These are phyloP conservation scores for Aspergillus ochraceoroseus DNA, from an alignment of 2,329 filamentous ascomycete genomes.

Conservation along the genomic window DNA sequence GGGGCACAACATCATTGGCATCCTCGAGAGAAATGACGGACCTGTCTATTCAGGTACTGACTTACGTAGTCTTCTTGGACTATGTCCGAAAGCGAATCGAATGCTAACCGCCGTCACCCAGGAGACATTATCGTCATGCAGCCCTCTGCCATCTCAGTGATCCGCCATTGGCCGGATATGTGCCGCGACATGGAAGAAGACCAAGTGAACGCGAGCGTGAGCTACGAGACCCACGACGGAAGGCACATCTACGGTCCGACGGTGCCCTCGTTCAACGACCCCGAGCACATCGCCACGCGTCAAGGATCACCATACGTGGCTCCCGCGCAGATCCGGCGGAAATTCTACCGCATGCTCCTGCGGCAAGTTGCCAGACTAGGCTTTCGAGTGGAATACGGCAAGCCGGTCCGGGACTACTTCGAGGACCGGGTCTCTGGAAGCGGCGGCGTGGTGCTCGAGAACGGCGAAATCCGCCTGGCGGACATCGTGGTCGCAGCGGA, in stretches of 20 bases:
- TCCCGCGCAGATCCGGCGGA: constrained; percentile 11
- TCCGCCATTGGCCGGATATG: constrained; percentile 16
- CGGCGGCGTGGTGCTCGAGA: constrained; percentile 1
- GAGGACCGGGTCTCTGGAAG: constrained; percentile 1
- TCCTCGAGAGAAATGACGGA: constrained; percentile 22
- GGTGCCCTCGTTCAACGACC: constrained; percentile 9
- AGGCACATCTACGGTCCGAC: constrained; percentile 13
- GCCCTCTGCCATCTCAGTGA: constrained; percentile 12
- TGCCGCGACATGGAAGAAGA: constrained; percentile 12
- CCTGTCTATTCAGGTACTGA: constrained; percentile 8
- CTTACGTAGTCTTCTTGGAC: too few relatives aligned
- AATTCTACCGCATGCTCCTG: constrained; percentile 20
- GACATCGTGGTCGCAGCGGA: constrained; percentile 13
- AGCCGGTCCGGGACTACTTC: constrained; percentile 29
- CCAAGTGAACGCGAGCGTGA: constrained; percentile 10
- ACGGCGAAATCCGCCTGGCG: constrained; percentile 1
- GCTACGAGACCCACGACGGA: constrained; percentile 9
- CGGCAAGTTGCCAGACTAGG: constrained; percentile 26
- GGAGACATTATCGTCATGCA: constrained; percentile 14
- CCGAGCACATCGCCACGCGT: constrained; percentile 10
- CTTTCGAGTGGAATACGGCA: constrained; percentile 28
- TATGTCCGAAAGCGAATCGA: too few relatives aligned
- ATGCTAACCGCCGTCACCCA: neutral
- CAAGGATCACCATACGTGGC: constrained; percentile 13
- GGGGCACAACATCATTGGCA: constrained; percentile 25